Evolutionary conservation across 768 basidiomycete genomes (phyloP), one percentile per base, ranked within the genome.

Genomic region (Candolleomyces aberdarensis): DNA sequence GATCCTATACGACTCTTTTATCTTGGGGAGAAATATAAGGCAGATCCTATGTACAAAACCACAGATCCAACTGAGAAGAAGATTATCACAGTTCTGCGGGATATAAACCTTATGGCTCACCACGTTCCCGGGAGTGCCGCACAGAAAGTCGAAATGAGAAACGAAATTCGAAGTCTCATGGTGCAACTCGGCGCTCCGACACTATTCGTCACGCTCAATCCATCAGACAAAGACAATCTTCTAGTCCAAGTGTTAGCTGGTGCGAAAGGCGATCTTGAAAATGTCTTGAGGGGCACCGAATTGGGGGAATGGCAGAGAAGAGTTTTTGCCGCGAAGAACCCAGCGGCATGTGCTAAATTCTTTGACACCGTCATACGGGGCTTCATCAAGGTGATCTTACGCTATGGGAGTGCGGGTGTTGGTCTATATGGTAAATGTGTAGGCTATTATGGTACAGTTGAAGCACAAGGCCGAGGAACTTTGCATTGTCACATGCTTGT

Each of bases 401-500:
- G 65, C 9, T 47, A 62, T 58, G 62, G 62, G 11, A 13, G 40
- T n/a, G n/a, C n/a, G 41, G 22, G 31, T 3, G 50, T 31, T 9
- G 62, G 63, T 15, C 26, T 59, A 26, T 65, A 50, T 59, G 65
- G 65, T 7, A n/a, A 14, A 5, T 65, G 65, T 36, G 29, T 46
- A 13, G 67, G 64, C 0, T 70, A 70, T 59, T 67, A 65, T 50
- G 73, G 68, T 0, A 65, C 63, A 2, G 68, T 70, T 0, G 74
- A 75, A 57, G 57, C 64, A 1, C 70, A 1, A n/a, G n/a, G n/a
- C n/a, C n/a, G n/a, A n/a, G n/a, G n/a, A n/a, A n/a, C n/a, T n/a
- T n/a, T n/a, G n/a, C 75, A 76, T 59, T 69, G 67, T 32, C 75
- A 76, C 57, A 67, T 74, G 64, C 49, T 75, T 11, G 10, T 29